Base-by-base conservation (phyloP, 2,329 filamentous ascomycete genomes). In the Pseudogymnoascus sp. region DNA sequence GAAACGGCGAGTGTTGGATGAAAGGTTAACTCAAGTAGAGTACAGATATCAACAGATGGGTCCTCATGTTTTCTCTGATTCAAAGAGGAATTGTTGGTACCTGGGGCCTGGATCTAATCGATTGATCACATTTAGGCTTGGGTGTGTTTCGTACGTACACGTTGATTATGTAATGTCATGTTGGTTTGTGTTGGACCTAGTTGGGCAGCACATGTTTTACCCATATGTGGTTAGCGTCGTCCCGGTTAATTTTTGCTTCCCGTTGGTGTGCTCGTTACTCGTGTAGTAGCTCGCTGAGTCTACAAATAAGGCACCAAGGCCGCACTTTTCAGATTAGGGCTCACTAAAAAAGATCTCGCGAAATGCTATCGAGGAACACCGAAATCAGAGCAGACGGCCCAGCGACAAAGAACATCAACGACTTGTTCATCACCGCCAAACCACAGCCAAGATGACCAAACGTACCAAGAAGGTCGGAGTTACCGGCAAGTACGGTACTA, bases 401-500 rank as follows among this genome's bases (percentile, higher is more conserved):
- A 56, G 50, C 50, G 50, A 56, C 50, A 56, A 56, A 56, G 50
- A 56, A 56, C 50, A 56, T 56, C 50, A 56, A 56, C 50, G 50
- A 56, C 50, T 56, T 56, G 50, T 56, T 56, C 50, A 56, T 72
- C 68, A 69, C 67, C 69, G 66, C 70, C 59, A 60, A 72, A 69
- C 67, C 68, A 66, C 77, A 77, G 80, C 79, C 84, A 91, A 87
- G 81, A 94, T 94, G 90, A 91, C 90, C 79, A 93, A 94, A 87
- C 88, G 91, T 84, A 95, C 91, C 72, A 95, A 91, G 89, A 95
- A 96, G 90, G 92, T 96, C 87, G 91, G 91, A 80, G 92, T 97
- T 80, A 97, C 93, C 84, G 91, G 92, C 83, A 95, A 96, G 88
- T 97, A 96, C 83, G 92, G 92, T 86, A 92, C 89, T 78, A 91